Evolutionary conservation across 345 rosid genomes (phyloP).

Genomic region (Raphanus raphanistrum): DNA sequence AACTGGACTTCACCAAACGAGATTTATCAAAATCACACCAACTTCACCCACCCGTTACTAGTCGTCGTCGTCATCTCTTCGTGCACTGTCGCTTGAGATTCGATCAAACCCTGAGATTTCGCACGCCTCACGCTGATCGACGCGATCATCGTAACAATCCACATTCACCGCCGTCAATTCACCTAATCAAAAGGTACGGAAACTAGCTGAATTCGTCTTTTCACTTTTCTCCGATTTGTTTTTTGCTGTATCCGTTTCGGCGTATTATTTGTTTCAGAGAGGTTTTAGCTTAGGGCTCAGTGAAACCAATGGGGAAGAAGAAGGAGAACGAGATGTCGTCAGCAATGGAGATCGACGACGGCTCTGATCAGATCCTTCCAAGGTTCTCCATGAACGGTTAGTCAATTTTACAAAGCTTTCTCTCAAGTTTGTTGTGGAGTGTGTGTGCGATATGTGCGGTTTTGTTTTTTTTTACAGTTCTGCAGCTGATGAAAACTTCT

Average conservation of each 20-base stretch:
- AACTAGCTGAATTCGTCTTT: background rate
- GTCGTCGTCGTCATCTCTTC: background rate
- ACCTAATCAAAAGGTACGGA: background rate
- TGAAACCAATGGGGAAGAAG: constrained; percentile 48
- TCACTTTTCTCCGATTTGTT: background rate
- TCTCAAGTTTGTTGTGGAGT: background rate
- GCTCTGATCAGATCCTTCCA: constrained; percentile 61
- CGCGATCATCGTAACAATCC: constrained; percentile 13
- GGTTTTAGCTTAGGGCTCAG: background rate
- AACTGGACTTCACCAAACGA: background rate
- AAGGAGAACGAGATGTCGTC: constrained; percentile 45
- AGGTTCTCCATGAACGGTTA: constrained; percentile 79
- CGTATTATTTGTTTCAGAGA: background rate
- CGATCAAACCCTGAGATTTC: constrained; percentile 9
- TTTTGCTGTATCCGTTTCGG: background rate
- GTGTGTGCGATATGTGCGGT: background rate
- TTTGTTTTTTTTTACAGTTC: constrained; percentile 45
- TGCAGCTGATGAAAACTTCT: constrained; percentile 86
- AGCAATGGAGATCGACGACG: constrained; percentile 76
- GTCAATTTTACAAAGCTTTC: background rate
- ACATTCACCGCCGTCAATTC: background rate
- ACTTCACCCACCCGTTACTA: background rate
- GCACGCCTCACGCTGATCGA: constrained; percentile 20
- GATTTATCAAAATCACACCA: background rate
- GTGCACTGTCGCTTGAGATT: constrained; percentile 18